Evolutionary conservation across 2,329 filamentous ascomycete species (phyloP), one percentile per base, ranked within the genome.

Genomic region (Trichoderma pleuroti): DNA sequence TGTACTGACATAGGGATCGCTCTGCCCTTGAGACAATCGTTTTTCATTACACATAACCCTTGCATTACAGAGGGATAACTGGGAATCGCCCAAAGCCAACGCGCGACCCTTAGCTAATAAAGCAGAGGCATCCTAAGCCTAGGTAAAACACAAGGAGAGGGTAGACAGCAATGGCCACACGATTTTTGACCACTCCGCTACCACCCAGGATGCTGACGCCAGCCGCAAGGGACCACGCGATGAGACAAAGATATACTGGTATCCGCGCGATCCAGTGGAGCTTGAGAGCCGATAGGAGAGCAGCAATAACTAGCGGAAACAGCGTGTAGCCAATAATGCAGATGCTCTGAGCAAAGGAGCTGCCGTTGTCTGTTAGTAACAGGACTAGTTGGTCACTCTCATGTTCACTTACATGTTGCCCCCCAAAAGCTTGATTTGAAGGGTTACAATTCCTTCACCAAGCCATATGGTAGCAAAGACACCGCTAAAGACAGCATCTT

Each of bases 271-370:
- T 92, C 76, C 89, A 91, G 54, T 90, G 91, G 9, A 98, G 86
- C 64, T 89, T 86, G 36, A 99, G 79, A 1, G 95, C 95, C 70
- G 94, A 97, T 74, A 99, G 88, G 65, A 98, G 84, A 2, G 95
- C 90, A 9, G 97, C 97, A 75, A 99, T 92, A 76, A 98, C 96
- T 67, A 99, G 88, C 2, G 96, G 96, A 83, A 99, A 99, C 70
- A 99, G 88, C 1, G 96, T 99, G 82, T 99, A 99, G 59, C 96
- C 96, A 79, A 99, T 99, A 76, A 99, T 97, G 81, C 94, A 98
- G 75, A 99, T 89, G 71, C 94, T 97, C 82, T 99, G 96, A 78
- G 97, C 96, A 81, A 99, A 99, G 21, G 96, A 98, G 77, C 95
- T 98, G 79, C 64, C 32, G 14, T 39, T 3, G 60, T 24, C 21